These are phyloP conservation scores for Coniochaeta sp. DNA, from an alignment of 2,329 filamentous ascomycete genomes.

Conservation along the genomic window DNA sequence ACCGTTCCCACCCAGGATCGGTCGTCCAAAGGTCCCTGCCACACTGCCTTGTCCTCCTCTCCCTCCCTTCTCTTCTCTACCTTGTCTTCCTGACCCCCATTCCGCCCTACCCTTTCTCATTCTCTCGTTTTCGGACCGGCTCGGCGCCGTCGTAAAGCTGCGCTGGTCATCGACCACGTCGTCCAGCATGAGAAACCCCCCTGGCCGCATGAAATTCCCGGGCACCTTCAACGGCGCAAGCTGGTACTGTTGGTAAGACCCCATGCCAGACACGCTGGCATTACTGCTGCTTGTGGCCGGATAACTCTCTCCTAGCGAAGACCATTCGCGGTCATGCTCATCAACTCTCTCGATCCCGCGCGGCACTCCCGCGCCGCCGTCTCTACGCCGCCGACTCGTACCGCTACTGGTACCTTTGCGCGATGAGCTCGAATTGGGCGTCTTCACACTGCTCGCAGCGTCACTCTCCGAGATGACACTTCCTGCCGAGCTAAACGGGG, in stretches of 20 bases:
- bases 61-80: slow-evolving; percentile 1
- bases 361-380: neutral
- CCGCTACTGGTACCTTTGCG: slow-evolving; percentile 3
- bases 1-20: slow-evolving; percentile 10
- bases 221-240: slow-evolving; percentile 7
- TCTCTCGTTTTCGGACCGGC: slow-evolving; percentile 11
- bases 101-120: slow-evolving; percentile 5
- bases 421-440: slow-evolving; percentile 11
- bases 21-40: slow-evolving; percentile 7
- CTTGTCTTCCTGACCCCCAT: slow-evolving; percentile 9
- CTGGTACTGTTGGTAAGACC: slow-evolving; percentile 5
- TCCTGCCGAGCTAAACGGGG: slow-evolving; percentile 18
- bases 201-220: slow-evolving; percentile 4
- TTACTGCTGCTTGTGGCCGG: neutral
- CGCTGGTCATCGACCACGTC: slow-evolving; percentile 16
- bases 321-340: slow-evolving; percentile 14
- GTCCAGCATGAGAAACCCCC: slow-evolving; percentile 17
- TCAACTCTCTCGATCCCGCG: slow-evolving; percentile 15
- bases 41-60: neutral
- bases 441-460: slow-evolving; percentile 17
- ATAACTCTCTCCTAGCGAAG: slow-evolving; percentile 10
- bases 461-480: slow-evolving; percentile 22
- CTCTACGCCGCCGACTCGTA: slow-evolving; percentile 7
- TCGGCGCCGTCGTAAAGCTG: slow-evolving; percentile 15
- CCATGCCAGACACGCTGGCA: neutral